Percentiles rank a stretch among this genome's conserved stretches.
Evolutionary conservation across 306 rosid genomes (phyloP).

Genomic region (Crotalaria pallida): DNA sequence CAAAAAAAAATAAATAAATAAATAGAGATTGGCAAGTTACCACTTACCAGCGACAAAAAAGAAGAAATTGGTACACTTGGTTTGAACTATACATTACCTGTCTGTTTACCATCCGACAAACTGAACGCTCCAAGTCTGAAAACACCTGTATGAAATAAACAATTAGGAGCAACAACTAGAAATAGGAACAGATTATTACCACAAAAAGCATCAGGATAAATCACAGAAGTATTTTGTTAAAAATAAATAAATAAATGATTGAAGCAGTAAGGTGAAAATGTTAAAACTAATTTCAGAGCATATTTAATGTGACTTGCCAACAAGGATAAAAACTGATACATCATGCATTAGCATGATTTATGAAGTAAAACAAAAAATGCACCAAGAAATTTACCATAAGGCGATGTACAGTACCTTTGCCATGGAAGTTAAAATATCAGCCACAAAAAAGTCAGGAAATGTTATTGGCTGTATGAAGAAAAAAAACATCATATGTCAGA

Average conservation of each 20-base stretch:
- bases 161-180: conserved; percentile 25
- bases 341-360: not conserved
- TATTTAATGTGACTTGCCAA: not conserved
- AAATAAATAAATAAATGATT: not conserved
- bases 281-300: conserved; percentile 14
- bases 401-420: conserved; percentile 60
- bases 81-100: conserved; percentile 54
- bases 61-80: not conserved
- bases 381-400: conserved; percentile 2
- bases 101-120: conserved; percentile 88
- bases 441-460: conserved; percentile 91
- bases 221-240: not conserved
- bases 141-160: conserved; percentile 60
- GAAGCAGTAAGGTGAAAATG: conserved; percentile 17
- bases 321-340: not conserved
- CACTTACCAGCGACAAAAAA: not conserved
- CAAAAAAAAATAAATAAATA: not conserved
- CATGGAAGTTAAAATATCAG: conserved; percentile 98
- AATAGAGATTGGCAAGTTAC: conserved; percentile 2
- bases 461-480: conserved; percentile 74
- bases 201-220: conserved; percentile 6
- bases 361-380: not conserved
- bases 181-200: not conserved
- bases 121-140: conserved; percentile 96
- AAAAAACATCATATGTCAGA: conserved; percentile 22